These are phyloP conservation scores for Lojkania enalia DNA, from an alignment of 2,329 filamentous ascomycete species.

Conservation along the genomic window DNA sequence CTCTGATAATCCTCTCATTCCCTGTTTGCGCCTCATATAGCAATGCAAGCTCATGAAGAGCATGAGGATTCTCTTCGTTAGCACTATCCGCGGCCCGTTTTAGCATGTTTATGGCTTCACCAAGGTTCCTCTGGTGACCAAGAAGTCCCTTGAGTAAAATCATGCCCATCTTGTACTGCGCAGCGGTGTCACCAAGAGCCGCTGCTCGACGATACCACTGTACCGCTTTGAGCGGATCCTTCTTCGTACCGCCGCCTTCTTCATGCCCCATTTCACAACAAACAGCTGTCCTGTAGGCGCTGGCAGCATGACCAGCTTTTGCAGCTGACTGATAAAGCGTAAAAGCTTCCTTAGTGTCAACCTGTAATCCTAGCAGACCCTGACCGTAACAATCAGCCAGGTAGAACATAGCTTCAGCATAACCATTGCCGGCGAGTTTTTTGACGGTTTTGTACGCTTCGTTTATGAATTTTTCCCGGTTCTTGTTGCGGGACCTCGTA, in stretches of 20 bases:
- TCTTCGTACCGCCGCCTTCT: constrained; percentile 88
- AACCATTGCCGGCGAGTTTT: constrained; percentile 74
- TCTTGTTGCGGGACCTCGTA: constrained; percentile 62
- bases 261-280: constrained; percentile 97
- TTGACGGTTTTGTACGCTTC: constrained; percentile 92
- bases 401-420: constrained; percentile 89
- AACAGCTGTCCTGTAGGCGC: constrained; percentile 91
- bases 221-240: constrained; percentile 89
- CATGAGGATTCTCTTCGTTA: constrained; percentile 88
- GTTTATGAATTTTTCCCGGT: constrained; percentile 78
- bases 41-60: constrained; percentile 80
- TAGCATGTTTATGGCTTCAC: constrained; percentile 88
- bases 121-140: constrained; percentile 79
- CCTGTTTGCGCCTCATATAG: constrained; percentile 69
- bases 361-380: constrained; percentile 75
- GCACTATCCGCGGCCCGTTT: constrained; percentile 89
- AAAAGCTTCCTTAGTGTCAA: constrained; percentile 91
- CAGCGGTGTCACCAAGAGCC: constrained; percentile 83
- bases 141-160: constrained; percentile 90
- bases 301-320: constrained; percentile 81
- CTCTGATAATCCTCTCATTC: constrained; percentile 67
- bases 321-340: constrained; percentile 90
- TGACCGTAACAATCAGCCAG: constrained; percentile 87
- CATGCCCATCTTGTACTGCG: constrained; percentile 99
- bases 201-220: constrained; percentile 98